These are phyloP conservation scores for Porogramme epimiltina DNA, from an alignment of 1,284 basidiomycete genomes.

Conservation along the genomic window DNA sequence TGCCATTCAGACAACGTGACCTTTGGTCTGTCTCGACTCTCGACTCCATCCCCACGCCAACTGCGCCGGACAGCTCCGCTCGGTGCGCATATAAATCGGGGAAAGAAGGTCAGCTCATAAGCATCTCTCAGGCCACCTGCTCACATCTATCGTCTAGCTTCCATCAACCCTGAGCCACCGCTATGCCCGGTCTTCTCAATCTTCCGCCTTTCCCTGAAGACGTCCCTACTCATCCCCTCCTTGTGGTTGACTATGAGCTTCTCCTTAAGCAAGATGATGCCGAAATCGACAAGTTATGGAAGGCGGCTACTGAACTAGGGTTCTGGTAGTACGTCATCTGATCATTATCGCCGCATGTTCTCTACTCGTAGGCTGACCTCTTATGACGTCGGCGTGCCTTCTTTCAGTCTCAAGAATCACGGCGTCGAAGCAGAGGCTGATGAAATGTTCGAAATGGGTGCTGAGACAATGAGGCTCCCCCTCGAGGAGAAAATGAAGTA, in stretches of 20 bases:
- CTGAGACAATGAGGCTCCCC: constrained; percentile 37
- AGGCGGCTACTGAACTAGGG: constrained; percentile 33
- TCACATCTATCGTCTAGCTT: no score
- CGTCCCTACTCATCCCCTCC: constrained; percentile 36
- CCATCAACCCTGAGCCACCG: background rate
- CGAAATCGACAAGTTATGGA: constrained; percentile 33
- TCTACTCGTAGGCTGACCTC: background rate
- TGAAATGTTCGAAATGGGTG: constrained; percentile 39
- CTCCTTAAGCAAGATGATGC: constrained; percentile 26
- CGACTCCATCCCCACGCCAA: no score
- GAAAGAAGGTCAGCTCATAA: background rate
- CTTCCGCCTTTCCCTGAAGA: constrained; percentile 37
- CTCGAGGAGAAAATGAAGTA: constrained; percentile 40
- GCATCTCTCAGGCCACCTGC: background rate
- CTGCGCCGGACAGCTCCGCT: no score
- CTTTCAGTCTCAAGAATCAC: constrained; percentile 36
- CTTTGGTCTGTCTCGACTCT: no score
- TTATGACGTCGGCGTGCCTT: background rate
- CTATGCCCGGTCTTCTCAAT: constrained; percentile 21
- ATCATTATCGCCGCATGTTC: background rate
- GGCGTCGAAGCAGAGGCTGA: constrained; percentile 34
- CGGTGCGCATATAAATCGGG: no score
- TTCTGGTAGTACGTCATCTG: constrained; percentile 35
- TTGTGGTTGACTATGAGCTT: constrained; percentile 37
- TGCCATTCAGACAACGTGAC: no score